A percentile compares a stretch with the other conserved stretches of the same genome.
Conservation (phyloP, 2,329 filamentous ascomycete species). For the Bipolaris gigantea region DNA sequence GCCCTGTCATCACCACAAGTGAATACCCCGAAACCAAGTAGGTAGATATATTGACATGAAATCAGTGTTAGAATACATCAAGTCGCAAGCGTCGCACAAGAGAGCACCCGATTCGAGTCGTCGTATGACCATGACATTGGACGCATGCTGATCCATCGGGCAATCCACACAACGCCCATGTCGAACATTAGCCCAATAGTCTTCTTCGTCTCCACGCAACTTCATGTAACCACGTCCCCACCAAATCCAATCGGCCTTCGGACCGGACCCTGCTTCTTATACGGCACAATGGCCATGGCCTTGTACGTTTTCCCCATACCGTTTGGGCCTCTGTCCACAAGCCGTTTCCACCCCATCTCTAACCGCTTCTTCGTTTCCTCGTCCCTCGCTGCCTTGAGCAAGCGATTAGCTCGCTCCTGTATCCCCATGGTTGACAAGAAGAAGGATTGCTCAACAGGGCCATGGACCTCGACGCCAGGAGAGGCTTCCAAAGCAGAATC, state of each 20-base stretch:
- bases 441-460: conserved; percentile 80
- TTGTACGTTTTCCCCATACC: conserved; percentile 98
- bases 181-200: background rate
- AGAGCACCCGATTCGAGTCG: too few species aligned
- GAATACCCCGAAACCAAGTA: too few species aligned
- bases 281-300: conserved; percentile 82
- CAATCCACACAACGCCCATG: too few species aligned
- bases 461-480: conserved; percentile 84
- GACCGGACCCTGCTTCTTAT: conserved; percentile 61
- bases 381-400: conserved; percentile 43
- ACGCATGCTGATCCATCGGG: too few species aligned
- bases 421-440: conserved; percentile 86
- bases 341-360: conserved; percentile 73
- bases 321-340: conserved; percentile 78
- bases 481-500: conserved; percentile 77
- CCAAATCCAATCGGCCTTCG: conserved; percentile 90
- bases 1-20: too few species aligned
- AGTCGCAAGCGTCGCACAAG: too few species aligned
- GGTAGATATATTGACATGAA: too few species aligned
- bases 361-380: conserved; percentile 54
- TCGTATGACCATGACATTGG: too few species aligned
- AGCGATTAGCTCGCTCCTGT: conserved; percentile 44
- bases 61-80: too few species aligned
- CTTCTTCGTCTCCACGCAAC: background rate
- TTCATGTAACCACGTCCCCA: conserved; percentile 55